Evolutionary conservation across 2,329 filamentous ascomycete species (phyloP).

Genomic region (Apiospora phragmitis): DNA sequence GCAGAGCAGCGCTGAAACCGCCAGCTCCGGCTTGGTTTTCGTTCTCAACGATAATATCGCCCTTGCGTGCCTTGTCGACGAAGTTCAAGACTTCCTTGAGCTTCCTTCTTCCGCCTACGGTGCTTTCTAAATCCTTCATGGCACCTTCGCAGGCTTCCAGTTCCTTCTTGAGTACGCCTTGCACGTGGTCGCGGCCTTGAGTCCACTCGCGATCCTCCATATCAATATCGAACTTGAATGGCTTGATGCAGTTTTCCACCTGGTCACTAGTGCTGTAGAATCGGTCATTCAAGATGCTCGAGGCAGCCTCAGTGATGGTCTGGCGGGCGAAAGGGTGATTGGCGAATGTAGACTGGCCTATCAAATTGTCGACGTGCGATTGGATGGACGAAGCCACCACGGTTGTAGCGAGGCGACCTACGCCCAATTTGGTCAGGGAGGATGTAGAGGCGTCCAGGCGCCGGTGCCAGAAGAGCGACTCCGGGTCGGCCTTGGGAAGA

Average conservation of each 20-base stretch:
- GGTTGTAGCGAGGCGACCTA: constrained; percentile 87
- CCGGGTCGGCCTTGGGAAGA: constrained; percentile 80
- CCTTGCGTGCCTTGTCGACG: constrained; percentile 85
- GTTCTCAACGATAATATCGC: constrained; percentile 81
- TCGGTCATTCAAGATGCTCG: constrained; percentile 86
- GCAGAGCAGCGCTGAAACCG: constrained; percentile 84
- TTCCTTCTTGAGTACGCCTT: constrained; percentile 81
- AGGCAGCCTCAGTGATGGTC: constrained; percentile 89
- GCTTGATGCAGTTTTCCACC: constrained; percentile 98
- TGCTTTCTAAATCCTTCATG: constrained; percentile 71
- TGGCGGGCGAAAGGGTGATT: constrained; percentile 89
- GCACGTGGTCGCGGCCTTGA: constrained; percentile 80
- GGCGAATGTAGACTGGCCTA: constrained; percentile 80
- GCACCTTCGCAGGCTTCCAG: constrained; percentile 81
- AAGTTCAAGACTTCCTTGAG: constrained; percentile 87
- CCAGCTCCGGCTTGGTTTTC: constrained; percentile 83
- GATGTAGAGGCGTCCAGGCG: constrained; percentile 93
- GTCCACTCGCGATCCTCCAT: constrained; percentile 89
- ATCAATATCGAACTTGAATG: constrained; percentile 97
- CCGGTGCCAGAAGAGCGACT: constrained; percentile 88
- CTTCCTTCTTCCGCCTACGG: constrained; percentile 80
- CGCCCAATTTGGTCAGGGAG: constrained; percentile 87
- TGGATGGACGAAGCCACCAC: constrained; percentile 90
- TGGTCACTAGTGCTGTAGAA: constrained; percentile 98
- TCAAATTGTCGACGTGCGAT: constrained; percentile 75